Percentiles rank a stretch among this genome's conserved stretches.
Conservation (phyloP, 2,329 filamentous ascomycete species). For the Plenodomus biglobosus region DNA sequence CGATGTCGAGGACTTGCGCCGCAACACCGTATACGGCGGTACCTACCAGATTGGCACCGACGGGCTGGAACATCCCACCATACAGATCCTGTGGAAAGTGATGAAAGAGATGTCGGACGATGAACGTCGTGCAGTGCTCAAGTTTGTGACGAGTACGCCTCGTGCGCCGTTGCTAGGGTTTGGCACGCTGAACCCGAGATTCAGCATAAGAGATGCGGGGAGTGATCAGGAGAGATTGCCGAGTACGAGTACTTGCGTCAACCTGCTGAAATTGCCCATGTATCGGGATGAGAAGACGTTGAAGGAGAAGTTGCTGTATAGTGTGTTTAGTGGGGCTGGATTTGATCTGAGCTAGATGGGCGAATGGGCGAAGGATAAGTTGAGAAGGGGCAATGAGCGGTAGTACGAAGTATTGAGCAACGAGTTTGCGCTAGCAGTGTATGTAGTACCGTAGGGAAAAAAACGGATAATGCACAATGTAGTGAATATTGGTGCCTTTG, state of each 20-base stretch:
- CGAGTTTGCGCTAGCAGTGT: too few species aligned
- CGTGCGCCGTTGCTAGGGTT: conserved; percentile 89
- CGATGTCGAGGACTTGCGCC: conserved; percentile 80
- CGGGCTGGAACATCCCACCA: conserved; percentile 77
- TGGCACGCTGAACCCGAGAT: conserved; percentile 77
- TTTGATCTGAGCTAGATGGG: conserved; percentile 67
- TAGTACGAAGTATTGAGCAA: too few species aligned
- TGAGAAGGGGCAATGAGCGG: background rate
- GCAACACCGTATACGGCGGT: conserved; percentile 83
- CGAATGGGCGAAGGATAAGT: background rate
- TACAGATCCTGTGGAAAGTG: conserved; percentile 89
- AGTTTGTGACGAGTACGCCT: conserved; percentile 94
- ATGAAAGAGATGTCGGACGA: conserved; percentile 74
- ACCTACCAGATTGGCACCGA: conserved; percentile 91
- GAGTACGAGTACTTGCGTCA: conserved; percentile 94
- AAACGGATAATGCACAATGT: too few species aligned
- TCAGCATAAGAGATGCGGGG: conserved; percentile 86
- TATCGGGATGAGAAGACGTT: conserved; percentile 69
- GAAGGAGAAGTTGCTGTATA: conserved; percentile 82
- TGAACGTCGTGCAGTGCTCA: conserved; percentile 82
- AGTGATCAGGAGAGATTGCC: conserved; percentile 76
- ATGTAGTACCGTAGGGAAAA: too few species aligned
- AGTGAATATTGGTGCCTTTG: too few species aligned
- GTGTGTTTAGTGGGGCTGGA: conserved; percentile 83
- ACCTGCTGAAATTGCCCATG: conserved; percentile 85